Base-by-base conservation (phyloP, 768 basidiomycete species). In the Ephemerocybe angulata region DNA sequence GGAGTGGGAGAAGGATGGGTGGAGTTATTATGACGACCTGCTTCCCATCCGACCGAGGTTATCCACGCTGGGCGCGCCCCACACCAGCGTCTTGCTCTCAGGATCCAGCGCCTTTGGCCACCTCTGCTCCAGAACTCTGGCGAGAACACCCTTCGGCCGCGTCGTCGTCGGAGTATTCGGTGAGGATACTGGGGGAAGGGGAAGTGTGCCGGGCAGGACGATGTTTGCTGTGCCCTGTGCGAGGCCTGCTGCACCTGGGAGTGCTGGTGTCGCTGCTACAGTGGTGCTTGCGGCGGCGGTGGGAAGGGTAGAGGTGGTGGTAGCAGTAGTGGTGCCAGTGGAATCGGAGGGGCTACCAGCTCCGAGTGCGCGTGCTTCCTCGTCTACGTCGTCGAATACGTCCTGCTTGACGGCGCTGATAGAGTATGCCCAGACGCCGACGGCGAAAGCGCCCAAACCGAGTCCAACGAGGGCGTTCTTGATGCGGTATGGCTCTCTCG, bases 331-430 rank as follows among this genome's bases (percentile, higher is more conserved):
- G 12, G 53, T 30, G 13, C 56, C 33, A 22, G 55, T 43, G 22
- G 58, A 41, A 31, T 54, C 50, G 10, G 58, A 48, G 10, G 43
- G 31, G n/a, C n/a, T n/a, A 43, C 54, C 44, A 27, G 57, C 48
- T 33, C 57, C 52, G n/a, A 87, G 76, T 38, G 80, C 80, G 57
- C 72, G 73, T 27, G 85, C 90, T 65, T 90, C 88, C 58, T 89
- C 87, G 62, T 91, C 90, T 38, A 91, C 78, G 66, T 93, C 91
- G 60, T 88, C 85, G 66, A 96, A 97, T 37, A 88, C 85, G 66
- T 97, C 94, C 65, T 98, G 94, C 65, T 88, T 93, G 53, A 98
- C 94, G 27, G 93, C 94, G 28, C 84, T 82, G 65, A 98, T 96
- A 17, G 93, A 94, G 72, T 98, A 98, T 3, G 85, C 78, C 83